A percentile compares a stretch with the other conserved stretches of the same genome.
Conservation (phyloP, 192 early-diverging fungal genomes). For the Backusella parvicylindrica region DNA sequence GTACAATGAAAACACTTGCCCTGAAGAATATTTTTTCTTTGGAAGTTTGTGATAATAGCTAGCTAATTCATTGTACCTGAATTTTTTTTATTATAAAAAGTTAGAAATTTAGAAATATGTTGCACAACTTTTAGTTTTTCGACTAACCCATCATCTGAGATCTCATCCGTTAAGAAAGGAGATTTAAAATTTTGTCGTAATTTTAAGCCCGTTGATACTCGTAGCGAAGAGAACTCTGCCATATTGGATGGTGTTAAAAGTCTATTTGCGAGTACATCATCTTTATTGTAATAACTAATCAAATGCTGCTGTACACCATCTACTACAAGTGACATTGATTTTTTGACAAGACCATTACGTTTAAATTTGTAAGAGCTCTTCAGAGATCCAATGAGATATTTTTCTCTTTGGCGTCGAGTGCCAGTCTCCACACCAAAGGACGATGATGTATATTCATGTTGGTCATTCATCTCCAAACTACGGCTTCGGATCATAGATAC, state of each 20-base stretch:
- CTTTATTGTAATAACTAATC: constrained; percentile 56
- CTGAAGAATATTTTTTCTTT: constrained; percentile 2
- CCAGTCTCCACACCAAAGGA: neutral
- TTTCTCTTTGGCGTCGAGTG: constrained; percentile 36
- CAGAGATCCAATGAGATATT: constrained; percentile 48
- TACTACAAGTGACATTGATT: constrained; percentile 72
- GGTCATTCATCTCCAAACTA: neutral
- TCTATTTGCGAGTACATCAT: constrained; percentile 47
- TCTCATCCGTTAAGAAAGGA: constrained; percentile 28
- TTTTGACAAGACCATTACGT: constrained; percentile 67
- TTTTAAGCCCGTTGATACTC: constrained; percentile 52
- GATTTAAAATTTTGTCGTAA: constrained; percentile 53
- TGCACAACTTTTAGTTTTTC: neutral
- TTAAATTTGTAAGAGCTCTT: constrained; percentile 56
- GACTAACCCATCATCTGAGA: constrained; percentile 6
- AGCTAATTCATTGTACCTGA: neutral
- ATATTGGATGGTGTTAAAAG: constrained; percentile 49
- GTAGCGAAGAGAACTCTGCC: constrained; percentile 43
- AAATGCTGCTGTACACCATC: constrained; percentile 55
- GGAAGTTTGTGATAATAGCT: neutral
- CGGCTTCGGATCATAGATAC: neutral
- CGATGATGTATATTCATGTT: neutral
- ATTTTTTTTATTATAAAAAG: neutral
- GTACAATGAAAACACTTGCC: neutral
- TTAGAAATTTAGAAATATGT: neutral